phyloP scores from a whole-genome alignment of 108 stramenopile species.

The Skeletonema costatum region DNA sequence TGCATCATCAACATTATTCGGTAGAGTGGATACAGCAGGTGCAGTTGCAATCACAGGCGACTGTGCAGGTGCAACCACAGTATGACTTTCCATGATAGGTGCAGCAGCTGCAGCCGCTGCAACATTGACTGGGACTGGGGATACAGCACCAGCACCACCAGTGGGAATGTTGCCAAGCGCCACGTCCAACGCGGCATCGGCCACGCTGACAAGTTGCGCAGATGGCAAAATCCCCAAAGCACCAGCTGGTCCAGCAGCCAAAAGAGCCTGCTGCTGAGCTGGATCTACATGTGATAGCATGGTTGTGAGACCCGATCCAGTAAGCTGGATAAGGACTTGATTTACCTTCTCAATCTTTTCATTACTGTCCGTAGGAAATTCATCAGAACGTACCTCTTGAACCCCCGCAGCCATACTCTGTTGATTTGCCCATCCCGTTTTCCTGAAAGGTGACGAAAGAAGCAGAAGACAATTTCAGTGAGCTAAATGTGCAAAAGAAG shows the following conservation, averaged over 20 bases:
- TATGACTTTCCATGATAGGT: constrained; percentile 10
- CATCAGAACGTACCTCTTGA: constrained; percentile 59
- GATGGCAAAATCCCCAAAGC: constrained; percentile 39
- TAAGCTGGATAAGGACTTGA: constrained; percentile 49
- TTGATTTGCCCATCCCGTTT: constrained; percentile 90
- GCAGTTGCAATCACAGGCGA: constrained; percentile 17
- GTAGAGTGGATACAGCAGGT: constrained; percentile 12
- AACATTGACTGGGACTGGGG: background rate
- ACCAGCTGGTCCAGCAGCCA: constrained; percentile 48
- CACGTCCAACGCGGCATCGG: constrained; percentile 51
- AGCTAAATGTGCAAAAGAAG: constrained; percentile 11
- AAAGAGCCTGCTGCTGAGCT: constrained; percentile 30
- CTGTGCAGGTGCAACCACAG: constrained; percentile 4
- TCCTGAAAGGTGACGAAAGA: constrained; percentile 31
- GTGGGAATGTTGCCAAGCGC: constrained; percentile 24
- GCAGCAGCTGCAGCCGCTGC: constrained; percentile 44
- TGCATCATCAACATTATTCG: constrained; percentile 33
- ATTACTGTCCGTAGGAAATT: constrained; percentile 76
- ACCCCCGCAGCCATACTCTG: constrained; percentile 56
- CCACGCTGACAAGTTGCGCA: constrained; percentile 37
- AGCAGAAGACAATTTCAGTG: constrained; percentile 4
- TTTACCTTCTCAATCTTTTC: constrained; percentile 69
- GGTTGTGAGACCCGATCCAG: constrained; percentile 47
- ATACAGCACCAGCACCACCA: background rate
- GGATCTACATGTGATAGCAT: constrained; percentile 38